phyloP scores from a whole-genome alignment of 345 rosid genomes.

The Theobroma cacao region DNA sequence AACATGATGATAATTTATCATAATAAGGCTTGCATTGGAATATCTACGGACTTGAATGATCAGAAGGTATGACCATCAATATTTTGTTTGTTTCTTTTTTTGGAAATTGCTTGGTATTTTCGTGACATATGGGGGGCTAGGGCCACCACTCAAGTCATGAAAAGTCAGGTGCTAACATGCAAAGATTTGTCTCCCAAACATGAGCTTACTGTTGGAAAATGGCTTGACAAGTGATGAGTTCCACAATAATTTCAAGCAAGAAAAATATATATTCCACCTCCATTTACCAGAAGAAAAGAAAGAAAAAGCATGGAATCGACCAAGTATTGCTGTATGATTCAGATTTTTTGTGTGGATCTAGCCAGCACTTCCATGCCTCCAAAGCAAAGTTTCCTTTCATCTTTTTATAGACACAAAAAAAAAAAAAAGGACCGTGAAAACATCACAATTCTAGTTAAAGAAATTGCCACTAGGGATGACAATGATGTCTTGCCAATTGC shows the following conservation, averaged over 20 bases:
- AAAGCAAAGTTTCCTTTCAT: neutral
- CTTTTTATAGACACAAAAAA: neutral
- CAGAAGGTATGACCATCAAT: neutral
- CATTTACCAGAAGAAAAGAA: neutral
- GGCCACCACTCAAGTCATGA: neutral
- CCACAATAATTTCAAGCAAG: constrained; percentile 1
- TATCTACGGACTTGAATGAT: neutral
- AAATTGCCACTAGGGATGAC: neutral
- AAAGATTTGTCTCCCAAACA: neutral
- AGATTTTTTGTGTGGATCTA: neutral
- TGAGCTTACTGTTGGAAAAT: neutral
- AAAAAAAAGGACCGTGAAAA: neutral
- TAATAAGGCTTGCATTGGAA: neutral
- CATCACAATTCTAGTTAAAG: neutral
- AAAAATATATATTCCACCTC: neutral
- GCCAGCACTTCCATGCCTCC: neutral
- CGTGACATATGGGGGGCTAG: neutral
- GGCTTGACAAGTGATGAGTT: neutral
- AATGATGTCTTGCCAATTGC: neutral
- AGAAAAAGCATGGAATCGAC: neutral
- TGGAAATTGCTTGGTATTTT: neutral
- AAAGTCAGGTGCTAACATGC: constrained; percentile 2
- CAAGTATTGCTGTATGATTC: constrained; percentile 3
- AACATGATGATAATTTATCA: neutral
- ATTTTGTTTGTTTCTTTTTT: neutral